Evolutionary conservation across 2,329 filamentous ascomycete genomes (phyloP).

Genomic region (Phaeomoniella chlamydospora): DNA sequence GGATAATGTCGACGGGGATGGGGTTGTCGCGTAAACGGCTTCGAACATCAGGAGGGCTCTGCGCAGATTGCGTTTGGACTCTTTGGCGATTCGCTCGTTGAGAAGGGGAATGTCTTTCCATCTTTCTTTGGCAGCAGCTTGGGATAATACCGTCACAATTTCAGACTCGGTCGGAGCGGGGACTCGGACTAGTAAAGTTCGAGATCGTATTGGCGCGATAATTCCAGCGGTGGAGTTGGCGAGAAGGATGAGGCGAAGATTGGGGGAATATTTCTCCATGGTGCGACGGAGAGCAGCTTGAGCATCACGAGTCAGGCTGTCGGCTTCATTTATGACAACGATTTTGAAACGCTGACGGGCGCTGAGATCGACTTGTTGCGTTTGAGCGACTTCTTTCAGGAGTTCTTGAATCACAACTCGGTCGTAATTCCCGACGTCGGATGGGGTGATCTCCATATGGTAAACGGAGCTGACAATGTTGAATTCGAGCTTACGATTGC

Average conservation of each 20-base stretch:
- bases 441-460: slow-evolving; percentile 95
- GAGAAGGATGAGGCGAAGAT: slow-evolving; percentile 76
- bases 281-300: slow-evolving; percentile 88
- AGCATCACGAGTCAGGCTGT: slow-evolving; percentile 83
- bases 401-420: slow-evolving; percentile 91
- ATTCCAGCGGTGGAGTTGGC: slow-evolving; percentile 97
- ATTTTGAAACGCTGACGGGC: slow-evolving; percentile 95
- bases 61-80: slow-evolving; percentile 81
- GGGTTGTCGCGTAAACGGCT: slow-evolving; percentile 90
- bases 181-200: slow-evolving; percentile 82
- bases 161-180: slow-evolving; percentile 75
- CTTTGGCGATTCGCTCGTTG: slow-evolving; percentile 72
- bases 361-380: slow-evolving; percentile 89
- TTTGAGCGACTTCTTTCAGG: slow-evolving; percentile 94
- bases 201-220: slow-evolving; percentile 90
- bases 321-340: slow-evolving; percentile 97
- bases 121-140: slow-evolving; percentile 62
- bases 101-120: slow-evolving; percentile 65
- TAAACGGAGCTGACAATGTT: slow-evolving; percentile 96
- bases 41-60: slow-evolving; percentile 93
- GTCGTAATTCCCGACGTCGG: slow-evolving; percentile 92
- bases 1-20: slow-evolving; percentile 3
- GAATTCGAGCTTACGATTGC: slow-evolving; percentile 94
- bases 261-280: slow-evolving; percentile 99
- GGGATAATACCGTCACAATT: slow-evolving; percentile 61